Percentiles rank a stretch among this genome's conserved stretches.
Conservation (phyloP, 2,329 filamentous ascomycete genomes). For the Paraphaeosphaeria sporulosa region DNA sequence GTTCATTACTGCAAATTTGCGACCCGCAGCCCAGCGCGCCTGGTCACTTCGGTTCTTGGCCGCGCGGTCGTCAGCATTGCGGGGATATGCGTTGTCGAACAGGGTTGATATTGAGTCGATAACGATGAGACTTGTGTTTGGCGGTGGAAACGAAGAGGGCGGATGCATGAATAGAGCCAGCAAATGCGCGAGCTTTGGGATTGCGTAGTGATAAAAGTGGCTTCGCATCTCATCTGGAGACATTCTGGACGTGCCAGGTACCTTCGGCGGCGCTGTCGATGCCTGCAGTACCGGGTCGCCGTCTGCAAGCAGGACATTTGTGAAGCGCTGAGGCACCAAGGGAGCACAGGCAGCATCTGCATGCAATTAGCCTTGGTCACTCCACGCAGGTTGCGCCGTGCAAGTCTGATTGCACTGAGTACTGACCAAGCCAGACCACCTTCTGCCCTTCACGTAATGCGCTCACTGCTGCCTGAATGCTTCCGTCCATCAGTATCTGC, state of each 20-base stretch:
- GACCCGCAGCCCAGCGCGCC: constrained; percentile 57
- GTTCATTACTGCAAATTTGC: constrained; percentile 69
- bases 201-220: constrained; percentile 71
- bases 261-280: constrained; percentile 22
- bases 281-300: constrained; percentile 9
- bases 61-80: constrained; percentile 55
- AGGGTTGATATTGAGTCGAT: constrained; percentile 81
- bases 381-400: constrained; percentile 16
- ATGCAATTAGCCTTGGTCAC: constrained; percentile 35
- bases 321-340: constrained; percentile 58
- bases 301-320: constrained; percentile 52
- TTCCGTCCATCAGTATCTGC: constrained; percentile 50
- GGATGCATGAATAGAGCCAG: constrained; percentile 77
- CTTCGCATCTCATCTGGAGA: constrained; percentile 42
- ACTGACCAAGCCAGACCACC: constrained; percentile 85
- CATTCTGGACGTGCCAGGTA: constrained; percentile 12
- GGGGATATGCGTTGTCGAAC: constrained; percentile 79
- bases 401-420: constrained; percentile 17
- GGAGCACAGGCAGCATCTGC: constrained; percentile 59
- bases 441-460: constrained; percentile 66
- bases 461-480: constrained; percentile 73
- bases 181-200: constrained; percentile 67
- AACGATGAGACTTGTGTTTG: constrained; percentile 72
- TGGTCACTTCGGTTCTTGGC: constrained; percentile 54
- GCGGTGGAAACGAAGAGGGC: constrained; percentile 68